These are phyloP conservation scores for Firmiana major DNA, from an alignment of 345 rosid species.

Conservation along the genomic window DNA sequence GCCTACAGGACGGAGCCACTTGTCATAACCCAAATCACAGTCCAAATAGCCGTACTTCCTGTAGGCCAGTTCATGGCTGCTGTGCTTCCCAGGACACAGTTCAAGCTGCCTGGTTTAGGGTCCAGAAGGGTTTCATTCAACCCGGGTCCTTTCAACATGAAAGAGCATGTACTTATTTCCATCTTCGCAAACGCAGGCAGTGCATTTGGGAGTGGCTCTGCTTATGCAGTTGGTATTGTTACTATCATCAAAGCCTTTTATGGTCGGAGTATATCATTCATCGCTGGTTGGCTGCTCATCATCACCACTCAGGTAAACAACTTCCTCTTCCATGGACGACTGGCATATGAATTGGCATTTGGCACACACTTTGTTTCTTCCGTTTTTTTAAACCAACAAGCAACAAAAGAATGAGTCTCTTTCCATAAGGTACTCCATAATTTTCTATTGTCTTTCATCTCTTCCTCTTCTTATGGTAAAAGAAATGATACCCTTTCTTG, in stretches of 20 bases:
- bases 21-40: conserved; percentile 69
- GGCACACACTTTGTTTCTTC: too few relatives aligned
- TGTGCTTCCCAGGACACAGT: conserved; percentile 51
- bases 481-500: too few relatives aligned
- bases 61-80: conserved; percentile 65
- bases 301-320: conserved; percentile 69
- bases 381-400: too few relatives aligned
- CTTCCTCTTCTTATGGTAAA: too few relatives aligned
- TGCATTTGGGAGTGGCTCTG: conserved; percentile 66
- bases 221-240: conserved; percentile 66
- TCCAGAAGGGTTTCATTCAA: conserved; percentile 53
- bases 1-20: conserved; percentile 75
- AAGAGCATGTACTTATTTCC: conserved; percentile 74
- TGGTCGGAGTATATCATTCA: conserved; percentile 49
- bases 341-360: too few relatives aligned
- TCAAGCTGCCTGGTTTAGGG: conserved; percentile 56
- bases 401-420: too few relatives aligned
- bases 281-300: conserved; percentile 77
- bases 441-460: too few relatives aligned
- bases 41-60: conserved; percentile 69
- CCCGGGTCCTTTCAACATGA: conserved; percentile 83
- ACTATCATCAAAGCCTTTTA: conserved; percentile 74
- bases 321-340: too few relatives aligned
- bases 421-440: too few relatives aligned
- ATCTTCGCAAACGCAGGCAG: conserved; percentile 88